Base-by-base conservation (phyloP, 345 rosid genomes). In the Melaleuca quinquenervia region DNA sequence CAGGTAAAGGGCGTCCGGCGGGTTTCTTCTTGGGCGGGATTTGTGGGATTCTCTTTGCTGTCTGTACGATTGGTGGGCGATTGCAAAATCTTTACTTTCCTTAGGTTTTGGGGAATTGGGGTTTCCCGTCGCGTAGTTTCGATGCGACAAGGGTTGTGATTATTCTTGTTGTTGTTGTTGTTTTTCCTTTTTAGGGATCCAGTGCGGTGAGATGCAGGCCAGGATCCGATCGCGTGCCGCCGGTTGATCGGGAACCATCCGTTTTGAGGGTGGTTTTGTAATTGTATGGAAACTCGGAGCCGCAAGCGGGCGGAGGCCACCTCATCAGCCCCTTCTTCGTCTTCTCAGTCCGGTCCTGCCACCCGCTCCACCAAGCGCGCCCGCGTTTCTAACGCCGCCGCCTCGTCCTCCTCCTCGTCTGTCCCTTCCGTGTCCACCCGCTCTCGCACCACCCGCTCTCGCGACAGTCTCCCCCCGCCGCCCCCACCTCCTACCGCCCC, bases 301-400 rank as follows among this genome's bases (percentile, higher is more conserved):
- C 98, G 99, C 92, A 98, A 98, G 96, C 96, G 99, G 98, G 99
- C 98, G 98, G 99, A 98, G 99, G 99, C 98, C 92, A 91, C 99
- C 97, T 98, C 98, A 94, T 86, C 98, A 91, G 96, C 98, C 95
- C 97, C 98, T 88, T 93, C 98, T 85, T 89, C 94, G 86, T 92
- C 97, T 70, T 89, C 98, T 45, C 91, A 93, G 62, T 91, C 98
- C 49, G 94, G 95, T 89, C 96, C 98, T 41, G 91, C 93, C 89
- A 92, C 98, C 86, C 98, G 98, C 83, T 87, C 95, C 52, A 84
- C 91, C 92, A 96, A 94, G 88, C 98, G 97, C 88, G 88, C 95
- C 85, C 97, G 98, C 58, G 87, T 93, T 44, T 87, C 78, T 20
- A 56, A 56, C 1, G 44, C 76, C 48, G 18, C 94, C 3, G 87